Base-by-base conservation (phyloP, 2,329 filamentous ascomycete species). In the Lachnellula suecica region DNA sequence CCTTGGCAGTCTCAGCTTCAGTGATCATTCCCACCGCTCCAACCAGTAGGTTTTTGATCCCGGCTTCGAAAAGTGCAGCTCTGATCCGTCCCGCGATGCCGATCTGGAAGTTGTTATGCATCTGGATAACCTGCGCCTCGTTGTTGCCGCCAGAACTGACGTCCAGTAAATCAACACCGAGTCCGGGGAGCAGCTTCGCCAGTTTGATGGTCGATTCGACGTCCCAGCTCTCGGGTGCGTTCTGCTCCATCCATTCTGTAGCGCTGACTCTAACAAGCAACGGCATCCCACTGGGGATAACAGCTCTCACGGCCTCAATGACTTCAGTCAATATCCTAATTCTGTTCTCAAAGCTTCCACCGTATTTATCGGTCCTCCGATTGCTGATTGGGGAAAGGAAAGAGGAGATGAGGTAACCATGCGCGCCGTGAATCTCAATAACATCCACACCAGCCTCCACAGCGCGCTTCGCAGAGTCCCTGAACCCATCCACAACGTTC, bases 81-180 rank as follows among this genome's bases (percentile, higher is more conserved):
- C 92, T 89, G 57, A 94, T 82, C 38, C 78, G 75, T 50, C 83
- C 81, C 0, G 90, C 87, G 50, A 93, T 81, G 38, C 84, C 82
- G 20, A 84, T 79, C 74, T 96, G 91, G 75, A 89, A 92, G 34
- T 78, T 81, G 1, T 84, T 81, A 41, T 81, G 78, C 13, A 77
- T 62, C 29, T 15, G 31, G 58, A 90, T 82, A 66, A 83, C 74
- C 66, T 88, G 84, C 44, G 71, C 68, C 27, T 74, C 70, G 66
- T 83, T 79, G 66, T 88, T 87, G 41, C 89, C 92, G 31, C 84
- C 89, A 1, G 84, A 85, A 61, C 85, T 90, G 52, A 95, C 83
- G 68, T 96, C 91, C 23, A 96, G 77, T n/a, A 96, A 75, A 66
- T 96, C 91, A 40, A 96, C 79, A 23, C 91, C 91, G 15, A 78